phyloP scores from a whole-genome alignment of 352 stramenopile species.

The Pythium catenulatum region DNA sequence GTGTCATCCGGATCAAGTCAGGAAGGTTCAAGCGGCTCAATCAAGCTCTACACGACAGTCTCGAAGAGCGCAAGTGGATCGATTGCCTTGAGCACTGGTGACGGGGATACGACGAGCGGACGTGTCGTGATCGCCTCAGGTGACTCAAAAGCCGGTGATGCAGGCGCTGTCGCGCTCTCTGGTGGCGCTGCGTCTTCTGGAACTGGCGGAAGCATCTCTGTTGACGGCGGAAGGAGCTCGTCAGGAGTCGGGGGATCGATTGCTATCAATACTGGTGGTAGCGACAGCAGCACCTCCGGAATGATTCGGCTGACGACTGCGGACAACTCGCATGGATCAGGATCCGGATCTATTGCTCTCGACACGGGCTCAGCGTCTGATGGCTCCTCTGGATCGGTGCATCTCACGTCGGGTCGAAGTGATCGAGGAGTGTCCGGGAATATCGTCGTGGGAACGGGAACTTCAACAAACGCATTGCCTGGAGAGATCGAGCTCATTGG shows the following conservation, averaged over 20 bases:
- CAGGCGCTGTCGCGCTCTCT: not conserved
- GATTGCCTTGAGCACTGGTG: not conserved
- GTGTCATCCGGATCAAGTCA: slow-evolving; percentile 72
- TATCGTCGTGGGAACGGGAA: slow-evolving; percentile 76
- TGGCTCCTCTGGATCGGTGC: slow-evolving; percentile 7
- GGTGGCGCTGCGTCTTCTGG: not conserved
- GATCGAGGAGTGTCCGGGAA: slow-evolving; percentile 58
- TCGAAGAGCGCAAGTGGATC: slow-evolving; percentile 25
- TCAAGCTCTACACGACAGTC: slow-evolving; percentile 62
- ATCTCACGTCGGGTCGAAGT: not conserved
- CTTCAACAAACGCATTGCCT: slow-evolving; percentile 54
- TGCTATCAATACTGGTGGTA: slow-evolving; percentile 1
- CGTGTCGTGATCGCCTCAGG: slow-evolving; percentile 16
- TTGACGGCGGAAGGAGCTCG: slow-evolving; percentile 3
- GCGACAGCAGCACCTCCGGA: not conserved
- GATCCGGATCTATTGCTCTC: slow-evolving; percentile 4
- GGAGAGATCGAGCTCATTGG: slow-evolving; percentile 41
- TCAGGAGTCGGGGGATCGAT: slow-evolving; percentile 22
- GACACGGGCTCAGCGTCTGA: not conserved
- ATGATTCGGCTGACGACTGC: not conserved
- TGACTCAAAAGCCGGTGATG: slow-evolving; percentile 5
- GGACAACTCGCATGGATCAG: not conserved
- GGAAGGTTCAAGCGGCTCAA: slow-evolving; percentile 62
- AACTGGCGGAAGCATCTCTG: slow-evolving; percentile 11
- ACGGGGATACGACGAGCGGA: not conserved